Evolutionary conservation across 2,329 filamentous ascomycete species (phyloP).

Genomic region (Scedosporium dehoogii): DNA sequence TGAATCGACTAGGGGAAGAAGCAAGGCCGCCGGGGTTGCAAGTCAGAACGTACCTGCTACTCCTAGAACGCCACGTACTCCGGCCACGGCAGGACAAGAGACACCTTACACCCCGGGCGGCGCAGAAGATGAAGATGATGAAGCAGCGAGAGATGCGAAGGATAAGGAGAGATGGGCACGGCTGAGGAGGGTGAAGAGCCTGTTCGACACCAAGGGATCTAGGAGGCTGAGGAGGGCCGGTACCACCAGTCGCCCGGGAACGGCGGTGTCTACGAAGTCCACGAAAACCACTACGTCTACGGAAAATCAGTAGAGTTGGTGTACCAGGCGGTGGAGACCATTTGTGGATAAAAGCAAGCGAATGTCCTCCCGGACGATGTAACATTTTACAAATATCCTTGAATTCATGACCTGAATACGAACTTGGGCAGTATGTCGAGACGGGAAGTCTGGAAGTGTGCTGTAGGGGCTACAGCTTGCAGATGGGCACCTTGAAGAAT

Average conservation of each 20-base stretch:
- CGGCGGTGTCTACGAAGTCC: slow-evolving; percentile 7
- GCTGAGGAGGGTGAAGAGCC: slow-evolving; percentile 59
- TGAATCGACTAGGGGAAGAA: not conserved
- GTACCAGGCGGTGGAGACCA: not conserved
- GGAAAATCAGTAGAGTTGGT: not conserved
- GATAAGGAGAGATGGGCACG: slow-evolving; percentile 68
- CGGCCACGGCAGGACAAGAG: slow-evolving; percentile 7
- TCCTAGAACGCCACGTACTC: not conserved
- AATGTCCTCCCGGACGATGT: no score
- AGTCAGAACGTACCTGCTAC: not conserved
- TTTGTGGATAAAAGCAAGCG: no score
- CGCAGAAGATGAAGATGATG: slow-evolving; percentile 33
- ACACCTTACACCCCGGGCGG: slow-evolving; percentile 12
- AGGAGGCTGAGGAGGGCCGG: slow-evolving; percentile 36
- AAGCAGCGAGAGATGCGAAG: slow-evolving; percentile 40
- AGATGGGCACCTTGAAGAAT: no score
- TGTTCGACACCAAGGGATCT: slow-evolving; percentile 56
- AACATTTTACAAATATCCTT: no score
- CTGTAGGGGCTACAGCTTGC: no score
- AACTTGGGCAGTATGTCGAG: no score
- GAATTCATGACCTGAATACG: no score
- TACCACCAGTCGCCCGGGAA: slow-evolving; percentile 12
- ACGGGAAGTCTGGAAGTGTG: no score
- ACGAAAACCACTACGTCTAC: not conserved
- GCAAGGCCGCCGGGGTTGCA: slow-evolving; percentile 1